Evolutionary conservation across 345 rosid genomes (phyloP).

Genomic region (Pugionium dolabratum): DNA sequence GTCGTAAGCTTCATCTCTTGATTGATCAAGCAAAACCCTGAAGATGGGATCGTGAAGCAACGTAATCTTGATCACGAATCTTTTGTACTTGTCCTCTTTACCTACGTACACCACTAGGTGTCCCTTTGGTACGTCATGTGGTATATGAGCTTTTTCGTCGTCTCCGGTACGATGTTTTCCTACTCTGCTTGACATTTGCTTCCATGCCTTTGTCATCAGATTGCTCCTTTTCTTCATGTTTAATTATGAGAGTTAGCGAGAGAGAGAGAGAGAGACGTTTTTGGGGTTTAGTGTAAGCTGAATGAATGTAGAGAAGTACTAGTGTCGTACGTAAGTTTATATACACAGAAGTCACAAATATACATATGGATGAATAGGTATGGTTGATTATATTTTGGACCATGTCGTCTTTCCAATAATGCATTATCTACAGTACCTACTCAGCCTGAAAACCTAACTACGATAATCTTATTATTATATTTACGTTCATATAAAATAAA

Average conservation of each 20-base stretch:
- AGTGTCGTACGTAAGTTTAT: slow-evolving; percentile 24
- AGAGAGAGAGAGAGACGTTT: slow-evolving; percentile 25
- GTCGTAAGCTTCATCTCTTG: slow-evolving; percentile 60
- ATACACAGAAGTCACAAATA: no score
- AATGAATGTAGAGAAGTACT: slow-evolving; percentile 28
- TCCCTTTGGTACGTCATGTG: slow-evolving; percentile 84
- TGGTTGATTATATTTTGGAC: no score
- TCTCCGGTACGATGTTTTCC: not conserved
- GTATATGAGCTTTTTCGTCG: slow-evolving; percentile 43
- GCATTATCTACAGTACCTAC: no score
- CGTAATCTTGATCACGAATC: slow-evolving; percentile 65
- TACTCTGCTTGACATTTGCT: slow-evolving; percentile 35
- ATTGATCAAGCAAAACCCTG: slow-evolving; percentile 71
- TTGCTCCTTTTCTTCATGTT: slow-evolving; percentile 31
- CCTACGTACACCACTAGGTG: slow-evolving; percentile 85
- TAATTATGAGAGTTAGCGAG: not conserved
- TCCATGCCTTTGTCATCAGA: slow-evolving; percentile 40
- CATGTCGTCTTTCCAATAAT: no score
- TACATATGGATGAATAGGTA: not conserved
- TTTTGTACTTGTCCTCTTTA: slow-evolving; percentile 48
- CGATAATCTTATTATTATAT: no score
- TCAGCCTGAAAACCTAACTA: no score
- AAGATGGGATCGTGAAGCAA: slow-evolving; percentile 75
- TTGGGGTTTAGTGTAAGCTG: slow-evolving; percentile 20
- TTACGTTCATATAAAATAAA: no score